phyloP scores from a whole-genome alignment of 768 basidiomycete species.

The Kwoniella bestiolae region DNA sequence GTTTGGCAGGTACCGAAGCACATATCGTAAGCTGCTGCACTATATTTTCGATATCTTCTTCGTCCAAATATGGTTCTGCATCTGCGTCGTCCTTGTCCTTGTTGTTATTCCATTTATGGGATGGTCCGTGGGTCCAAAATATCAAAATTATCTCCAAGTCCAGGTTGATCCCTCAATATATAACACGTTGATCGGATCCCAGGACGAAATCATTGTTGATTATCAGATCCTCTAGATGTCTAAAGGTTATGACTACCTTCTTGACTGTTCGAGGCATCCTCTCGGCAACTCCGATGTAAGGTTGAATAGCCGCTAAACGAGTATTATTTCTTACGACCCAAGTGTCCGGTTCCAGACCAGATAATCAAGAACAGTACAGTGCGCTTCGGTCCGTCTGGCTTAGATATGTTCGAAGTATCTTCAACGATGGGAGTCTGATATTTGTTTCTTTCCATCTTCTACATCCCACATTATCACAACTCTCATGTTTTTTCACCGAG shows the following conservation, averaged over 20 bases:
- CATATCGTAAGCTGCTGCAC: conserved; percentile 12
- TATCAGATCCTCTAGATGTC: not conserved
- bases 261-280: not conserved
- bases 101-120: conserved; percentile 1
- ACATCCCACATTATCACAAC: conserved; percentile 14
- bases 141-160: conserved; percentile 3
- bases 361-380: conserved; percentile 11
- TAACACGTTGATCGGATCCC: too few species aligned
- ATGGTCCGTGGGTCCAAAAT: conserved; percentile 5
- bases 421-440: conserved; percentile 8
- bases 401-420: not conserved
- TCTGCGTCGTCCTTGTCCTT: not conserved
- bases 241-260: conserved; percentile 12
- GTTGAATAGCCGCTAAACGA: not conserved
- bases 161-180: too few species aligned
- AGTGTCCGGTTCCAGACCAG: not conserved
- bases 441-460: conserved; percentile 10
- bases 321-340: conserved; percentile 6
- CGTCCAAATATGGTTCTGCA: not conserved
- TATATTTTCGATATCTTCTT: not conserved
- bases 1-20: not conserved
- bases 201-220: not conserved
- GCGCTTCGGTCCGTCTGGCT: not conserved
- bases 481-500: conserved; percentile 4
- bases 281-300: not conserved